Percentiles rank a stretch among this genome's conserved stretches.
phyloP scores from a whole-genome alignment of 148 eudicot species.

The Drosera capensis region DNA sequence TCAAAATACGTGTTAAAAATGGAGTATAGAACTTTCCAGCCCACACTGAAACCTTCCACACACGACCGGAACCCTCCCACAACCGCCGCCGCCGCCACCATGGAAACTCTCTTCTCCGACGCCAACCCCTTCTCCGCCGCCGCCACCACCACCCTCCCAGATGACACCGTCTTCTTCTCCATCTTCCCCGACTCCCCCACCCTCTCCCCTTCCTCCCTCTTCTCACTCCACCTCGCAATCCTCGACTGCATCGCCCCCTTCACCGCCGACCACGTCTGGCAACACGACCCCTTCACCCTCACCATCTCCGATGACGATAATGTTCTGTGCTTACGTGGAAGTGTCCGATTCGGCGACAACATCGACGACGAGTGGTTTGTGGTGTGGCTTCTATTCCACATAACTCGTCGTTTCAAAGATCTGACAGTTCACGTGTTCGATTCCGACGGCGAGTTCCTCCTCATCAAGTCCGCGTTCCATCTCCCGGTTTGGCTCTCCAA shows the following conservation, averaged over 20 bases:
- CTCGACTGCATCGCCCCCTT: constrained; percentile 35
- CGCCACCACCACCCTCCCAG: too few species aligned
- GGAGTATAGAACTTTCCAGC: too few species aligned
- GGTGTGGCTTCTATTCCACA: constrained; percentile 46
- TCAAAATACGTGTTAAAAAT: too few species aligned
- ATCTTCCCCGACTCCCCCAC: constrained; percentile 50
- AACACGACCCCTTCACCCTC: constrained; percentile 69
- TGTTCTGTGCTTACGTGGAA: constrained; percentile 61
- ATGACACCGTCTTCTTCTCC: constrained; percentile 40
- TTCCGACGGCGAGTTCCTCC: constrained; percentile 70
- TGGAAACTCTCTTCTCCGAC: too few species aligned
- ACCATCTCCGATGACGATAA: constrained; percentile 16
- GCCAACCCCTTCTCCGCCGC: too few species aligned
- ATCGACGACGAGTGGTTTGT: constrained; percentile 94
- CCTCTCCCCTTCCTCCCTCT: constrained; percentile 27
- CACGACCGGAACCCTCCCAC: too few species aligned
- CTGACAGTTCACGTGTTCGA: constrained; percentile 51
- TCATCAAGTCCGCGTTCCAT: constrained; percentile 67
- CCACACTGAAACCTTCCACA: too few species aligned
- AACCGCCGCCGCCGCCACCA: too few species aligned
- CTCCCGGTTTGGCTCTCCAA: constrained; percentile 84
- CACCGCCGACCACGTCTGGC: constrained; percentile 60
- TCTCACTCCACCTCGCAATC: constrained; percentile 58
- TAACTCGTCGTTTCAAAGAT: constrained; percentile 29
- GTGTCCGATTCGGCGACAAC: constrained; percentile 63